Conservation (phyloP, 495 filamentous ascomycete genomes). For the Penicillium paxilli region DNA sequence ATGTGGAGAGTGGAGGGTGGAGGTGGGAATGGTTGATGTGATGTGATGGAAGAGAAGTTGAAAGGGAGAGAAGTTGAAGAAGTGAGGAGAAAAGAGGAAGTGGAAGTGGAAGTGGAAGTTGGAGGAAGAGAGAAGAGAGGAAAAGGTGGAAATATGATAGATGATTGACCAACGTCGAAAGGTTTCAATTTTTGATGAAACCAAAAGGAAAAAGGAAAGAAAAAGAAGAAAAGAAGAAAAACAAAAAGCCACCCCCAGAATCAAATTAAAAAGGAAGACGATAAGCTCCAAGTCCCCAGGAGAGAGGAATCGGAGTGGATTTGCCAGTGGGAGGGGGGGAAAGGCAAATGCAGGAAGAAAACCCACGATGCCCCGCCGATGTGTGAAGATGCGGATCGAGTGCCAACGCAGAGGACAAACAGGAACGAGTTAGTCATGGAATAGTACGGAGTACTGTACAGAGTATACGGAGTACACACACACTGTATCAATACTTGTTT, state of each 20-base stretch:
- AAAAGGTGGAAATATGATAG: neutral
- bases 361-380: neutral
- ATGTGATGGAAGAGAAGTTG: neutral
- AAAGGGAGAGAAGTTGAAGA: constrained; percentile 5
- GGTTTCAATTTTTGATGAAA: too few relatives aligned
- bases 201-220: constrained; percentile 3
- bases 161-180: too few relatives aligned
- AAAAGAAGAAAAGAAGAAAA: constrained; percentile 3
- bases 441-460: neutral
- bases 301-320: too few relatives aligned
- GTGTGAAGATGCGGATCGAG: constrained; percentile 16
- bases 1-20: neutral
- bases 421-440: neutral
- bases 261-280: constrained; percentile 1
- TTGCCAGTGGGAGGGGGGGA: neutral
- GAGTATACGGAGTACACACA: neutral
- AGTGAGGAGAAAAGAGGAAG: constrained; percentile 10
- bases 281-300: constrained; percentile 1
- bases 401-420: constrained; percentile 7
- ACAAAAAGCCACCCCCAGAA: too few relatives aligned
- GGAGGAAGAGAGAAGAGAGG: constrained; percentile 13
- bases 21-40: neutral
- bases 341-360: neutral
- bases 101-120: neutral
- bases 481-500: neutral